Percentiles rank a stretch among this genome's conserved stretches.
These are phyloP conservation scores for Verticillium alfalfae DNA, from an alignment of 2,329 filamentous ascomycete genomes.

Conservation along the genomic window DNA sequence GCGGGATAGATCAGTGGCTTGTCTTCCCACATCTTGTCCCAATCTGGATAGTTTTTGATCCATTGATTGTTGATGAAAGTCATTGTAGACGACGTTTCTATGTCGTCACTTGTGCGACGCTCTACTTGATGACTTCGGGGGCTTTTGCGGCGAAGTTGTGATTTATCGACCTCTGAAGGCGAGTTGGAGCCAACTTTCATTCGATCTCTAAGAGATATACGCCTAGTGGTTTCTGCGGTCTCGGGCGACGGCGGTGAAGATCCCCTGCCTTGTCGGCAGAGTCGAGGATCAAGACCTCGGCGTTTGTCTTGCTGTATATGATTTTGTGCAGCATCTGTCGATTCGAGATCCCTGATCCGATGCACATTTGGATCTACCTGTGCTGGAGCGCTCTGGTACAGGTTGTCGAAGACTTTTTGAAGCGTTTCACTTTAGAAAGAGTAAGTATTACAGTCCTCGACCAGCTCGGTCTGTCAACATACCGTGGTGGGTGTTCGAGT, in stretches of 20 bases:
- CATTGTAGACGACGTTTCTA: not conserved
- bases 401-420: not conserved
- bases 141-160: not conserved
- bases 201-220: not conserved
- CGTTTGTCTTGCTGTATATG: not conserved
- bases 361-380: not conserved
- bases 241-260: not conserved
- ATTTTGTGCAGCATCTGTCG: not conserved
- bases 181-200: not conserved
- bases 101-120: not conserved
- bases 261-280: not conserved
- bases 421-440: not conserved
- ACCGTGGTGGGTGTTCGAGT: not conserved
- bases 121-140: not conserved
- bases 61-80: conserved; percentile 25
- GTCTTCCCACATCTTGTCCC: conserved; percentile 45
- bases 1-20: conserved; percentile 57
- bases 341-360: not conserved
- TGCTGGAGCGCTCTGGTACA: not conserved
- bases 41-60: conserved; percentile 44
- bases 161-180: not conserved
- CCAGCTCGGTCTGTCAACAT: not conserved
- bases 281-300: not conserved
- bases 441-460: not conserved
- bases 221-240: not conserved